These are phyloP conservation scores for Wakefieldia striispora DNA, from an alignment of 768 basidiomycete species.

Conservation along the genomic window DNA sequence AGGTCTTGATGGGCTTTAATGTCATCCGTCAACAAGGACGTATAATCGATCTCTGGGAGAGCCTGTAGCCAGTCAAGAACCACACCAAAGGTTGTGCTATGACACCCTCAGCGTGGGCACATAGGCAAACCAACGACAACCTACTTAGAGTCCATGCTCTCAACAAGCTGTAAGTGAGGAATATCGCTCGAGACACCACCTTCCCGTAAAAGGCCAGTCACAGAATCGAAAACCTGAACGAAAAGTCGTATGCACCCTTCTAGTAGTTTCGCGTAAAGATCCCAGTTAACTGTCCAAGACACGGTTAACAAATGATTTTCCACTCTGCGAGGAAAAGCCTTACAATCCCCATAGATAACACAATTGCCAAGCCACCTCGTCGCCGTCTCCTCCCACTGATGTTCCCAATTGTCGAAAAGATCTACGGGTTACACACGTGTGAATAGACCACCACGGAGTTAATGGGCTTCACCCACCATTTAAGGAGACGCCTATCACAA, in stretches of 20 bases:
- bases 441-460: not conserved
- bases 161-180: slow-evolving; percentile 34
- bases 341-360: slow-evolving; percentile 44
- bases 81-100: slow-evolving; percentile 24
- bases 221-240: slow-evolving; percentile 34
- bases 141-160: slow-evolving; percentile 41
- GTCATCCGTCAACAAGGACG: slow-evolving; percentile 19
- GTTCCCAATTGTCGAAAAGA: slow-evolving; percentile 25
- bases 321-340: slow-evolving; percentile 18
- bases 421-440: slow-evolving; percentile 9
- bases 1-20: slow-evolving; percentile 24
- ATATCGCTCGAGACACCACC: slow-evolving; percentile 27
- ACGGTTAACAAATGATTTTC: not conserved
- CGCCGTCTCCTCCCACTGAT: slow-evolving; percentile 22
- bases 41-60: slow-evolving; percentile 19
- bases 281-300: slow-evolving; percentile 53
- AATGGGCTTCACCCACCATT: slow-evolving; percentile 41
- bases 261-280: slow-evolving; percentile 45
- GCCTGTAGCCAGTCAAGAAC: slow-evolving; percentile 26
- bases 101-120: not conserved
- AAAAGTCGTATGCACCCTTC: slow-evolving; percentile 41
- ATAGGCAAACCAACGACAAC: slow-evolving; percentile 11
- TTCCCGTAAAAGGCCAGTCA: slow-evolving; percentile 30
- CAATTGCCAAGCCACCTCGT: slow-evolving; percentile 24
- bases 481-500: slow-evolving; percentile 46